phyloP scores from a whole-genome alignment of 768 basidiomycete species.

The Leccinellum albellum region DNA sequence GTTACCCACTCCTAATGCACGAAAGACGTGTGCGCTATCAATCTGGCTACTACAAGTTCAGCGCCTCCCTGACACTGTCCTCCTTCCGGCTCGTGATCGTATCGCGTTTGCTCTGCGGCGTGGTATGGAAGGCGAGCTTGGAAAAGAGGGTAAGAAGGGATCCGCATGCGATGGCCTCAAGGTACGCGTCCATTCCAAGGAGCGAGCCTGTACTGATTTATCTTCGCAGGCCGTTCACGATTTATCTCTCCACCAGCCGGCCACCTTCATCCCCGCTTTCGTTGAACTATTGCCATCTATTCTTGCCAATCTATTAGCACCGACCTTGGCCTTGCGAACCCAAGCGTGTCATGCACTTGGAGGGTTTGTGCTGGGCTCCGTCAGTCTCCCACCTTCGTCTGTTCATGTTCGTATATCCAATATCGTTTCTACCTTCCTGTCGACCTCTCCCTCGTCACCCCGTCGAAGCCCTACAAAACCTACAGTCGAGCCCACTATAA shows the following conservation, averaged over 20 bases:
- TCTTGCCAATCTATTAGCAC: slow-evolving; percentile 58
- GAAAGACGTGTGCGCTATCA: slow-evolving; percentile 80
- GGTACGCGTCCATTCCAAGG: slow-evolving; percentile 37
- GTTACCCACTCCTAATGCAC: slow-evolving; percentile 76
- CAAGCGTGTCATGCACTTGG: slow-evolving; percentile 77
- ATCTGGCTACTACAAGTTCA: slow-evolving; percentile 74
- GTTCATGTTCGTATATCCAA: slow-evolving; percentile 54
- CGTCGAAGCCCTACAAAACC: slow-evolving; percentile 35
- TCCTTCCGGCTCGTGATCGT: slow-evolving; percentile 58
- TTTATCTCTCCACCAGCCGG: slow-evolving; percentile 57
- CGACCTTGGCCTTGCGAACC: slow-evolving; percentile 58
- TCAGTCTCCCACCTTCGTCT: slow-evolving; percentile 43
- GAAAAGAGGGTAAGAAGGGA: slow-evolving; percentile 87
- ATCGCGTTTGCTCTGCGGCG: slow-evolving; percentile 71
- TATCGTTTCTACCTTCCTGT: slow-evolving; percentile 46
- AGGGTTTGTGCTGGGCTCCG: slow-evolving; percentile 57
- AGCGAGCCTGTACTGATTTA: slow-evolving; percentile 9
- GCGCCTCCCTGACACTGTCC: slow-evolving; percentile 58
- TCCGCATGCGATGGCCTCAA: slow-evolving; percentile 74
- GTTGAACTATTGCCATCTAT: slow-evolving; percentile 56
- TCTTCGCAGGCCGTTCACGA: slow-evolving; percentile 66
- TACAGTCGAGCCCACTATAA: slow-evolving; percentile 46
- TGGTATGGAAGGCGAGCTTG: slow-evolving; percentile 79
- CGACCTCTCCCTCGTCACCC: slow-evolving; percentile 35
- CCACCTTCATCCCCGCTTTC: slow-evolving; percentile 68